Conservation (phyloP, 345 rosid genomes). For the Salix koriyanagi region DNA sequence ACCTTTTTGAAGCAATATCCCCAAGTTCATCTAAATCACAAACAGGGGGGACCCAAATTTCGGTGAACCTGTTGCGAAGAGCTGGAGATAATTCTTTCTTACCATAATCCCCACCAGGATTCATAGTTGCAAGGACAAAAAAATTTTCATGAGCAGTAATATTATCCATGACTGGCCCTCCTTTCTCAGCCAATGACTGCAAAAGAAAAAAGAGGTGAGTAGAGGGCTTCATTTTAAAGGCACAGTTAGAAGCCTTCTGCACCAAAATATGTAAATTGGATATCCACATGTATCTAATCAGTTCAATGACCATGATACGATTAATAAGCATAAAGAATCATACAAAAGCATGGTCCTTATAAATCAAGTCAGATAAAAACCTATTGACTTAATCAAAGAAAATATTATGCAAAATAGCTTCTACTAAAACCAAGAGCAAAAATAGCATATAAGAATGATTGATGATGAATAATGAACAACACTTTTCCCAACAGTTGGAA, state of each 20-base stretch:
- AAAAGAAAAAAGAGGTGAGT: slow-evolving; percentile 11
- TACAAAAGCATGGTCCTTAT: background rate
- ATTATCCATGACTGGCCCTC: slow-evolving; percentile 70
- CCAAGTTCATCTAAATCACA: slow-evolving; percentile 58
- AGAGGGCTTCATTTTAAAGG: background rate
- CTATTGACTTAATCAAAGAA: background rate
- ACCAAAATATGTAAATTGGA: no score
- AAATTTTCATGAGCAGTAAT: slow-evolving; percentile 67
- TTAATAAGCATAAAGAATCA: background rate
- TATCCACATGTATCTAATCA: background rate
- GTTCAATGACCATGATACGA: background rate
- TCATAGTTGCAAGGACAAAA: slow-evolving; percentile 91
- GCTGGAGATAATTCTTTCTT: slow-evolving; percentile 98
- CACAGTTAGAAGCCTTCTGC: no score
- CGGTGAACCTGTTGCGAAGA: slow-evolving; percentile 92
- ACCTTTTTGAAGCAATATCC: slow-evolving; percentile 70
- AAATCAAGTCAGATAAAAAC: background rate
- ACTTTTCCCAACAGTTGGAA: no score
- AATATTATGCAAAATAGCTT: background rate
- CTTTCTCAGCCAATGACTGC: slow-evolving; percentile 94
- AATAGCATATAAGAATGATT: background rate
- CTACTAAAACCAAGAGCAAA: no score
- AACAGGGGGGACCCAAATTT: slow-evolving; percentile 95
- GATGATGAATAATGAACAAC: no score
- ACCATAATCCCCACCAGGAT: slow-evolving; percentile 99